phyloP scores from a whole-genome alignment of 2,329 filamentous ascomycete species.

The Emericellopsis cladophorae region DNA sequence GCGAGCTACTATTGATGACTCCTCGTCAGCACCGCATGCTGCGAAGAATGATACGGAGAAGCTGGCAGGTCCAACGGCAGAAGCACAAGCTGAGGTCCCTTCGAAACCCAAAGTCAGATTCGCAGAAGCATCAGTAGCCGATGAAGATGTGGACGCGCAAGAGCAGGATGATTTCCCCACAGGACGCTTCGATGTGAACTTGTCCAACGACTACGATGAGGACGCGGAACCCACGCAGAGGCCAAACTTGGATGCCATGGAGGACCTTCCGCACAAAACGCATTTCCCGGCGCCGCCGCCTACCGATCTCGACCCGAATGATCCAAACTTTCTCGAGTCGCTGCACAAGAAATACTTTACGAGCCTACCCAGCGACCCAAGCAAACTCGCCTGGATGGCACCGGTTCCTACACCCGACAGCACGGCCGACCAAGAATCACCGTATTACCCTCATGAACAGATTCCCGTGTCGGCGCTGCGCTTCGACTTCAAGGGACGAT shows the following conservation, averaged over 20 bases:
- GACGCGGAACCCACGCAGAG: conserved; percentile 27
- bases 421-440: conserved; percentile 52
- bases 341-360: conserved; percentile 94
- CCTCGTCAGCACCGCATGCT: not conserved
- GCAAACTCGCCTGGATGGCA: conserved; percentile 82
- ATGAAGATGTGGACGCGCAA: not conserved
- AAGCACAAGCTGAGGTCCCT: too few species aligned
- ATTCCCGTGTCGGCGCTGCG: conserved; percentile 68
- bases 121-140: not conserved
- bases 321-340: conserved; percentile 70
- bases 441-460: conserved; percentile 69
- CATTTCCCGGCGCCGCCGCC: conserved; percentile 50
- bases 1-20: conserved; percentile 63
- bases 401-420: conserved; percentile 53
- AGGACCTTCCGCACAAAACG: conserved; percentile 26
- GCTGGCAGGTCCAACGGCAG: conserved; percentile 16
- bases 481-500: conserved; percentile 74
- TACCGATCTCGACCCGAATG: conserved; percentile 71
- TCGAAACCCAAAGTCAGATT: not conserved
- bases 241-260: conserved; percentile 28
- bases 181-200: not conserved
- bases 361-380: conserved; percentile 70
- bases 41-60: conserved; percentile 1
- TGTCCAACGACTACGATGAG: conserved; percentile 22
- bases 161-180: not conserved